Conservation (phyloP, 2,329 filamentous ascomycete genomes). For the Onygenales sp. region DNA sequence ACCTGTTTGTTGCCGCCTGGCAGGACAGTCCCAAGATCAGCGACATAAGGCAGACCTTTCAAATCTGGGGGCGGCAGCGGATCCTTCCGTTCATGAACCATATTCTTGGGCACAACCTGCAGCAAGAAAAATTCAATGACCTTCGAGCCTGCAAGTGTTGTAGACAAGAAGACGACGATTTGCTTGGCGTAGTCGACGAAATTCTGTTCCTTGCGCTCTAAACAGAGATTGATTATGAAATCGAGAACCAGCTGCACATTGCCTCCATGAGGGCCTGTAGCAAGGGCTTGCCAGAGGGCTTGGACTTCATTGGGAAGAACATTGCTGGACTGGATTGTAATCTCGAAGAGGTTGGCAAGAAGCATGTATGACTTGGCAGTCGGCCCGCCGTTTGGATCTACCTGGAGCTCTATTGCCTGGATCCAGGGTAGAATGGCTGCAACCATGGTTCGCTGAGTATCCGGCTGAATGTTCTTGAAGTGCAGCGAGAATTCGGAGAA, state of each 20-base stretch:
- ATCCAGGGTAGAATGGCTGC: conserved; percentile 95
- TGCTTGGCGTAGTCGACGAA: conserved; percentile 98
- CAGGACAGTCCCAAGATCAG: conserved; percentile 68
- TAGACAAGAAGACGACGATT: conserved; percentile 91
- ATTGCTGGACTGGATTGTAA: conserved; percentile 84
- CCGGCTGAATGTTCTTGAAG: conserved; percentile 76
- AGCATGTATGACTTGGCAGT: conserved; percentile 91
- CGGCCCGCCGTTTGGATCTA: conserved; percentile 84
- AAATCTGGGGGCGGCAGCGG: conserved; percentile 59
- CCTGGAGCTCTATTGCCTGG: conserved; percentile 81
- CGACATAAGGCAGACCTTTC: conserved; percentile 73
- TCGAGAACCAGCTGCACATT: conserved; percentile 93
- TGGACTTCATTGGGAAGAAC: conserved; percentile 93
- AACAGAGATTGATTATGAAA: conserved; percentile 88
- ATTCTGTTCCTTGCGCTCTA: conserved; percentile 92
- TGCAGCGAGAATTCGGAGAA: conserved; percentile 93
- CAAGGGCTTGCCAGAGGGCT: conserved; percentile 91
- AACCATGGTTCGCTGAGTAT: conserved; percentile 85
- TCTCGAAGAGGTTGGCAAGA: conserved; percentile 87
- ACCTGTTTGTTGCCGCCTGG: conserved; percentile 82
- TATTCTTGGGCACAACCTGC: conserved; percentile 89
- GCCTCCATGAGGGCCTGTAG: conserved; percentile 81
- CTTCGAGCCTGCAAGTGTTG: conserved; percentile 72
- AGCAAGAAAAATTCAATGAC: conserved; percentile 89
- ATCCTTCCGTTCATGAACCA: conserved; percentile 83